phyloP scores from a whole-genome alignment of 2,329 filamentous ascomycete species.

The Xylaria sp. region DNA sequence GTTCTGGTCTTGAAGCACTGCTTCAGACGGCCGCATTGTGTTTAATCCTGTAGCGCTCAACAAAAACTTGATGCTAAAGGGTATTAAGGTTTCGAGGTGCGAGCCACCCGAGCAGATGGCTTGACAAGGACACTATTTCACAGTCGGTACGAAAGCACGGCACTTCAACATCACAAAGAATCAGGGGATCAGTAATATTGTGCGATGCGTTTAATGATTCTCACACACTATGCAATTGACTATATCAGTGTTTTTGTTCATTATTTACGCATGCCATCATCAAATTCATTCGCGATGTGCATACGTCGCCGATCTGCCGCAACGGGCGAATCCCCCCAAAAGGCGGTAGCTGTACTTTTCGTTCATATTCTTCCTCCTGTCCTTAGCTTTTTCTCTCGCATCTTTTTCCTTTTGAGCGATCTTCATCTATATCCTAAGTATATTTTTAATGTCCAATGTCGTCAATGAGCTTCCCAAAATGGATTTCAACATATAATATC shows the following conservation, averaged over 20 bases:
- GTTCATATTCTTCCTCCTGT: background rate
- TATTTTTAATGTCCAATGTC: background rate
- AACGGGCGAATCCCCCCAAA: slow-evolving; percentile 4
- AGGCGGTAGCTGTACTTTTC: background rate
- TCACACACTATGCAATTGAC: background rate
- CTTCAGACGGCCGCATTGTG: background rate
- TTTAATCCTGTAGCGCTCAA: background rate
- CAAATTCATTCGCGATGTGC: slow-evolving; percentile 2
- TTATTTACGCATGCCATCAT: background rate
- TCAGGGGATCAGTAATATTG: background rate
- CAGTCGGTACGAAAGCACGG: no score
- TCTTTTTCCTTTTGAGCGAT: background rate
- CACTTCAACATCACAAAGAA: background rate
- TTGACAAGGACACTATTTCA: no score
- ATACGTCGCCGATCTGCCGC: background rate
- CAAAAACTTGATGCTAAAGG: no score
- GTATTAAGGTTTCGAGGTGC: background rate
- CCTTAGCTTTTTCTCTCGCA: background rate
- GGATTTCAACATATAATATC: slow-evolving; percentile 24
- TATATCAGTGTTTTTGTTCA: background rate
- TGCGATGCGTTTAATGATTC: background rate
- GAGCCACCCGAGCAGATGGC: no score
- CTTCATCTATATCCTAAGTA: slow-evolving; percentile 10
- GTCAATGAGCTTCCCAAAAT: background rate
- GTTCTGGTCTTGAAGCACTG: no score